Evolutionary conservation across 169 alveolate genomes (phyloP).

Genomic region (Plasmodium yoelii): DNA sequence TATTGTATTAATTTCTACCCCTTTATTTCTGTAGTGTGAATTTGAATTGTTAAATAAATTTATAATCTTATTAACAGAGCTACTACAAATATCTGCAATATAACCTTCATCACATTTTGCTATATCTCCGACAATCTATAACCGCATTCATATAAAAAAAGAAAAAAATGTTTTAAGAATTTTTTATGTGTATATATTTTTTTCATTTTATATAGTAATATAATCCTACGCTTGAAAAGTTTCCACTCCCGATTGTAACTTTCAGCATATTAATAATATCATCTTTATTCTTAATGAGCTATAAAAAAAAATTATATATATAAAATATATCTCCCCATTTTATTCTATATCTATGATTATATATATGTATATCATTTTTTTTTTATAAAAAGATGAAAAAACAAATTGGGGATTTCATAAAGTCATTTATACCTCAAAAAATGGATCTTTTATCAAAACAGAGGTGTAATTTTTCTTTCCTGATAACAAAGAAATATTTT

Average conservation of each 20-base stretch:
- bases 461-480: slow-evolving; percentile 56
- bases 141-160: not conserved
- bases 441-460: slow-evolving; percentile 63
- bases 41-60: slow-evolving; percentile 60
- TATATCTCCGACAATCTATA: slow-evolving; percentile 56
- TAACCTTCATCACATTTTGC: slow-evolving; percentile 74
- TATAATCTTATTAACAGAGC: slow-evolving; percentile 58
- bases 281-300: slow-evolving; percentile 60
- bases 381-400: not conserved
- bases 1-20: slow-evolving; percentile 39
- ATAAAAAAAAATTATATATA: not conserved
- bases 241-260: slow-evolving; percentile 43
- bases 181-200: not conserved
- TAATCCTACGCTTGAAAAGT: slow-evolving; percentile 35
- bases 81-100: slow-evolving; percentile 63
- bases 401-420: not conserved
- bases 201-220: slow-evolving; percentile 12
- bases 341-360: not conserved
- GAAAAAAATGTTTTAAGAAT: not conserved
- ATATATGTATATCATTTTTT: not conserved
- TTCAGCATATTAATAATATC: slow-evolving; percentile 63
- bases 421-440: slow-evolving; percentile 57
- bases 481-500: slow-evolving; percentile 38
- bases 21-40: slow-evolving; percentile 47
- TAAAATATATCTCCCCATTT: no score